These are phyloP conservation scores for Calonectria ilicicola DNA, from an alignment of 2,329 filamentous ascomycete genomes.

Conservation along the genomic window DNA sequence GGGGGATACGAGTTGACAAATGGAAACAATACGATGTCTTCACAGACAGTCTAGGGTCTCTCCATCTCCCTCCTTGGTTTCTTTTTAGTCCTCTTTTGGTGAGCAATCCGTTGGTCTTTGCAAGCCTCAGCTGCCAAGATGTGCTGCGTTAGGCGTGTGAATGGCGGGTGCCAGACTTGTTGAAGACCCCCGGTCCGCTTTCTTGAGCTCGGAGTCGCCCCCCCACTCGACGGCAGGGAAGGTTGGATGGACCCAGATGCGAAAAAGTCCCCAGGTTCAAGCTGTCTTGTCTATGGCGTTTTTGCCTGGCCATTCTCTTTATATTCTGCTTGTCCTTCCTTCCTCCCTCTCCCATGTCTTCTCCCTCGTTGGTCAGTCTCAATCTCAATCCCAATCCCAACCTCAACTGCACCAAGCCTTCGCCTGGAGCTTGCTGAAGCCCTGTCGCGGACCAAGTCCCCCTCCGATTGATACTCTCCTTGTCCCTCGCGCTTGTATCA, in stretches of 20 bases:
- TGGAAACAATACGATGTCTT: no score
- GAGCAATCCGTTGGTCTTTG: neutral
- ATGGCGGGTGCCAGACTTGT: conserved; percentile 7
- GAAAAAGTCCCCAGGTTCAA: conserved; percentile 19
- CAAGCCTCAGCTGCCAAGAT: neutral
- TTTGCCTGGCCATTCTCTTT: conserved; percentile 1
- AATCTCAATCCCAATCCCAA: no score
- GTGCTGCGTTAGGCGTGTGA: neutral
- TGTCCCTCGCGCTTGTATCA: neutral
- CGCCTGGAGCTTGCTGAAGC: neutral
- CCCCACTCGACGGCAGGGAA: conserved; percentile 17
- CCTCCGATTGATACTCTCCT: neutral
- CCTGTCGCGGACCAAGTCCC: neutral
- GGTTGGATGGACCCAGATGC: conserved; percentile 18
- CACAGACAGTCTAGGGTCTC: neutral
- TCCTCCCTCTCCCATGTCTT: neutral
- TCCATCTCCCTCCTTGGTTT: no score
- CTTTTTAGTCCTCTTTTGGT: neutral
- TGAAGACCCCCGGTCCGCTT: neutral
- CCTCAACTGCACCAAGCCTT: neutral
- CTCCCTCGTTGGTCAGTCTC: neutral
- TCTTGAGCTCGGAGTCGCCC: conserved; percentile 1
- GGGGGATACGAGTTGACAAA: no score
- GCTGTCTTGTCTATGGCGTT: neutral
- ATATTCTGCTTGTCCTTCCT: conserved; percentile 7